phyloP scores from a whole-genome alignment of 2,329 filamentous ascomycete genomes.

The Talaromyces piceae region DNA sequence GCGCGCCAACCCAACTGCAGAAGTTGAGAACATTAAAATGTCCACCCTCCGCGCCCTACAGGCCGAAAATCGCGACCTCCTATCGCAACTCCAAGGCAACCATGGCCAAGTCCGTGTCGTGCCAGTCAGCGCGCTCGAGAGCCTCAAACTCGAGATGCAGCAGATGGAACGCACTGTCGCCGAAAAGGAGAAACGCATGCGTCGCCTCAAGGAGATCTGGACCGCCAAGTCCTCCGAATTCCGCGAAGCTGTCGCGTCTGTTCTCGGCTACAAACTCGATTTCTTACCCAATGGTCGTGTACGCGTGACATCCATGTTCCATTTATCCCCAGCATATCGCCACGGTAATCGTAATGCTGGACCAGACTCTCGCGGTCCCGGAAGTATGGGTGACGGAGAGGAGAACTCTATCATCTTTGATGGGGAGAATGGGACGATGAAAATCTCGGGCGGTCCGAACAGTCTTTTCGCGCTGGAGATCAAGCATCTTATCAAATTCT shows the following conservation, averaged over 20 bases:
- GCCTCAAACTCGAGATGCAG: constrained; percentile 65
- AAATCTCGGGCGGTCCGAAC: constrained; percentile 82
- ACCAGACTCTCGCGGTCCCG: constrained; percentile 47
- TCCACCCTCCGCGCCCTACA: constrained; percentile 69
- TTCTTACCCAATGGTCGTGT: constrained; percentile 98
- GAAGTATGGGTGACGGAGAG: constrained; percentile 40
- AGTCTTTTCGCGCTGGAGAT: constrained; percentile 83
- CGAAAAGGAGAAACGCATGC: constrained; percentile 67
- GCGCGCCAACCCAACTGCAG: constrained; percentile 83
- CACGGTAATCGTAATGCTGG: constrained; percentile 38
- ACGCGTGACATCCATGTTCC: constrained; percentile 79
- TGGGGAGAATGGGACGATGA: constrained; percentile 94
- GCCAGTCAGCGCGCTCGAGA: constrained; percentile 67
- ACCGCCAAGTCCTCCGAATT: constrained; percentile 86
- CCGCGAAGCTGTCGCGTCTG: constrained; percentile 84
- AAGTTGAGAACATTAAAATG: constrained; percentile 76
- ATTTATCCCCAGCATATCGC: constrained; percentile 51
- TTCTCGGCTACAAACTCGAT: constrained; percentile 88
- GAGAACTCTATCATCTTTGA: constrained; percentile 70
- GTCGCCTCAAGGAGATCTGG: constrained; percentile 89
- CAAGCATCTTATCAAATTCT: constrained; percentile 80
- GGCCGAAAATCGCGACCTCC: constrained; percentile 75
- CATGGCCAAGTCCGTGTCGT: constrained; percentile 53
- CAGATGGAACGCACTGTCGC: constrained; percentile 64
- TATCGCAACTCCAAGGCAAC: constrained; percentile 58